Percentiles rank a stretch among this genome's conserved stretches.
Evolutionary conservation across 306 rosid genomes (phyloP).

Genomic region (Crotalaria pallida): DNA sequence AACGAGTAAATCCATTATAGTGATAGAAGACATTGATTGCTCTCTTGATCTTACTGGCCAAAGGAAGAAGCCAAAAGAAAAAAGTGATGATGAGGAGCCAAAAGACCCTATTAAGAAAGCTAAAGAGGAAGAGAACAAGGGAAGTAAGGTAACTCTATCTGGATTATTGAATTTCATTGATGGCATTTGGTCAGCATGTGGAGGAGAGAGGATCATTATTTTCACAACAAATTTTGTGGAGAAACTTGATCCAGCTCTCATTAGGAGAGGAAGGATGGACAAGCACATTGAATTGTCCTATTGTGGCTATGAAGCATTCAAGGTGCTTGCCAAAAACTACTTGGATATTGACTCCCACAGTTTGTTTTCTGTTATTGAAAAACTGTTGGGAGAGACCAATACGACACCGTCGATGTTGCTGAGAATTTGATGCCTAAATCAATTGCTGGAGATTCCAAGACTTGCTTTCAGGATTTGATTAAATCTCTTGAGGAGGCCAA

Average conservation of each 20-base stretch:
- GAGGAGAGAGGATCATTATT: background rate
- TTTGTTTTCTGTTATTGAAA: conserved; percentile 17
- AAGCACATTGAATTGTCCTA: conserved; percentile 47
- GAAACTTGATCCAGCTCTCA: conserved; percentile 48
- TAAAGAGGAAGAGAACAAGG: background rate
- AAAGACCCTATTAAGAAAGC: background rate
- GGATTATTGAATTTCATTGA: background rate
- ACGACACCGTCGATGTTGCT: conserved; percentile 57
- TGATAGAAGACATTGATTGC: background rate
- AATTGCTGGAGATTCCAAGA: conserved; percentile 4
- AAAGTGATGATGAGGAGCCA: background rate
- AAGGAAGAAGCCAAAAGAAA: background rate
- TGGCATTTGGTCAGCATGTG: background rate
- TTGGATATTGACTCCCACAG: conserved; percentile 35
- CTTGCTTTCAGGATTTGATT: conserved; percentile 35
- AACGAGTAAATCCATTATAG: background rate
- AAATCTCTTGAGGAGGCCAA: conserved; percentile 29
- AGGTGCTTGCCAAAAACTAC: conserved; percentile 48
- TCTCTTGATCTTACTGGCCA: background rate
- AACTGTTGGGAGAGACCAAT: conserved; percentile 27
- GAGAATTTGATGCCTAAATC: conserved; percentile 54
- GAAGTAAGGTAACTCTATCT: background rate
- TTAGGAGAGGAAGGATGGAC: conserved; percentile 51
- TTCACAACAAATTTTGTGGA: background rate
- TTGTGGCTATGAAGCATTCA: conserved; percentile 47